A percentile compares a stretch with the other conserved stretches of the same genome.
Conservation (phyloP, 331 rosid genomes). For the Saraca asoca region DNA sequence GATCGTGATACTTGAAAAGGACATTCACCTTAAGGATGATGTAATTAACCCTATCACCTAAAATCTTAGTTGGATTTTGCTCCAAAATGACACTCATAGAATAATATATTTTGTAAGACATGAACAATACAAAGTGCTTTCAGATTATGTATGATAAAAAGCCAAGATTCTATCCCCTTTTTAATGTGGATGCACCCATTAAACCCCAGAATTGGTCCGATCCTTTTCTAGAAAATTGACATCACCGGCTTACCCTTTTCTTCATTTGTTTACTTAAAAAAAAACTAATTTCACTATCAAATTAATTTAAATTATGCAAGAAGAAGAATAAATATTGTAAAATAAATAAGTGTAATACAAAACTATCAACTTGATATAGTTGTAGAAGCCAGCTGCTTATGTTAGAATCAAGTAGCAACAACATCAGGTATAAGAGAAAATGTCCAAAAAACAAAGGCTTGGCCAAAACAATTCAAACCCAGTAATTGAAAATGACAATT, state of each 20-base stretch:
- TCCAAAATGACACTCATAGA: neutral
- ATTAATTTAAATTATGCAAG: too few species aligned
- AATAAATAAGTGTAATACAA: too few species aligned
- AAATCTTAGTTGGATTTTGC: conserved; percentile 31
- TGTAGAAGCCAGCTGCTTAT: too few species aligned
- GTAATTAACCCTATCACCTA: conserved; percentile 16
- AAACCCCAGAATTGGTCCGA: conserved; percentile 2
- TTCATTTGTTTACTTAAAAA: too few species aligned
- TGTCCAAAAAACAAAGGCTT: too few species aligned
- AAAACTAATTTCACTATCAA: too few species aligned
- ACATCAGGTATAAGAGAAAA: too few species aligned
- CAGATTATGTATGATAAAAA: conserved; percentile 3
- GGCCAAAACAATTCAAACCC: too few species aligned
- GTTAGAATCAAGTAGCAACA: too few species aligned
- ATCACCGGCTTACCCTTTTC: neutral
- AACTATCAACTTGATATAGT: too few species aligned
- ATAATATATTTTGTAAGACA: neutral
- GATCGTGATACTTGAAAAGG: conserved; percentile 36
- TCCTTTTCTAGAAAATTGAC: conserved; percentile 22
- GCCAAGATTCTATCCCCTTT: conserved; percentile 40
- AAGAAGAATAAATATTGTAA: too few species aligned
- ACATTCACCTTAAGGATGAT: conserved; percentile 35
- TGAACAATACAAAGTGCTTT: conserved; percentile 18
- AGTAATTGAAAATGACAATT: too few species aligned
- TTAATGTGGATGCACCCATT: conserved; percentile 9